These are phyloP conservation scores for Ophiocordyceps camponoti-saundersi DNA, from an alignment of 2,329 filamentous ascomycete species.

Conservation along the genomic window DNA sequence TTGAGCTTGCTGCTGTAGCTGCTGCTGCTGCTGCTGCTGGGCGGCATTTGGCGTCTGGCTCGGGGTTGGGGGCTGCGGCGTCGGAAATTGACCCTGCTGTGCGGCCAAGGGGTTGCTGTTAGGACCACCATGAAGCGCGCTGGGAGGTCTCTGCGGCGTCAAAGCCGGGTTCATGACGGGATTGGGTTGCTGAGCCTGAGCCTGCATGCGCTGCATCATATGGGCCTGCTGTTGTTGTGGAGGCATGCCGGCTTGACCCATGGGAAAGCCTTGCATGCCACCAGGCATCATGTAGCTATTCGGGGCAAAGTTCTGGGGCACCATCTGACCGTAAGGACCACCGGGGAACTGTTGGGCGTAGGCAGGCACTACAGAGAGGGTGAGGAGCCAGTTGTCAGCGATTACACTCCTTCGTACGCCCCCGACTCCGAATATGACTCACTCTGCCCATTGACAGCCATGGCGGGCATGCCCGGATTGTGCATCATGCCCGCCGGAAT, in stretches of 20 bases:
- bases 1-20: slow-evolving; percentile 10
- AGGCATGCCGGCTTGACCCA: slow-evolving; percentile 34
- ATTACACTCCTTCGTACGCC: background rate
- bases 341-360: slow-evolving; percentile 41
- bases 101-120: slow-evolving; percentile 9
- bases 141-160: slow-evolving; percentile 17
- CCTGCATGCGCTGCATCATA: slow-evolving; percentile 26
- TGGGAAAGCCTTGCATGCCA: slow-evolving; percentile 36
- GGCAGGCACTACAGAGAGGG: slow-evolving; percentile 28
- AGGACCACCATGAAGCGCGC: slow-evolving; percentile 14
- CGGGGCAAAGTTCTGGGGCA: slow-evolving; percentile 33
- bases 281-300: slow-evolving; percentile 32
- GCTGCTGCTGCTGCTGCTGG: slow-evolving; percentile 12
- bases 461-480: slow-evolving; percentile 40
- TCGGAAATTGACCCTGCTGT: slow-evolving; percentile 16
- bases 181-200: slow-evolving; percentile 13
- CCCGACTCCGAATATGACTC: slow-evolving; percentile 14
- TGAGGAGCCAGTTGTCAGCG: slow-evolving; percentile 5
- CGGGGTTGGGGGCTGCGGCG: slow-evolving; percentile 19
- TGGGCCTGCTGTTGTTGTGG: slow-evolving; percentile 21
- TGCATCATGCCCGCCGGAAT: slow-evolving; percentile 46
- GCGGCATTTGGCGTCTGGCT: slow-evolving; percentile 15
- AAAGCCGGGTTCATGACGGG: slow-evolving; percentile 11
- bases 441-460: slow-evolving; percentile 44
- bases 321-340: slow-evolving; percentile 37